A percentile compares a stretch with the other conserved stretches of the same genome.
These are phyloP conservation scores for Aschersonia sp. DNA, from an alignment of 2,329 filamentous ascomycete species.

Conservation along the genomic window DNA sequence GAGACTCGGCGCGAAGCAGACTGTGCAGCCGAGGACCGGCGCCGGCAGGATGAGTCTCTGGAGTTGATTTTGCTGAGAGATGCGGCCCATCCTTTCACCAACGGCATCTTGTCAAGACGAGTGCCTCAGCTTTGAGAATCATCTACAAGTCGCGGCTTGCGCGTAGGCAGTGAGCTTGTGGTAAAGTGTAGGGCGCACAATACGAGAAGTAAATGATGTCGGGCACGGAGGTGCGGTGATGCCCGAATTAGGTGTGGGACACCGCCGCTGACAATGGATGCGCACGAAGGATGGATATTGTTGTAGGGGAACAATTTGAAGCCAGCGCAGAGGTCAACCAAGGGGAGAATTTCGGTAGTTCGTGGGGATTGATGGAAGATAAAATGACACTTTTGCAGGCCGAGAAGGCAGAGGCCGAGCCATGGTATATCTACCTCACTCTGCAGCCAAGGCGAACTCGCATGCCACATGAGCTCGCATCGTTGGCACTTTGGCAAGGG, in stretches of 20 bases:
- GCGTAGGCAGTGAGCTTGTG: too few species aligned
- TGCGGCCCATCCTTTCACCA: constrained; percentile 1
- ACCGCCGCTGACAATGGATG: too few species aligned
- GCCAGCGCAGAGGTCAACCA: too few species aligned
- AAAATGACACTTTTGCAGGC: background rate
- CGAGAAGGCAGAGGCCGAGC: background rate
- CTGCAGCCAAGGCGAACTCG: background rate
- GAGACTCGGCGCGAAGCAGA: background rate
- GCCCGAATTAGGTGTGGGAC: too few species aligned
- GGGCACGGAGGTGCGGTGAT: too few species aligned
- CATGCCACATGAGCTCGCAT: too few species aligned
- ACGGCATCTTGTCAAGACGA: constrained; percentile 1
- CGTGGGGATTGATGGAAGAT: background rate
- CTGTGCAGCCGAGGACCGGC: background rate
- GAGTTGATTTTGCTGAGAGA: background rate
- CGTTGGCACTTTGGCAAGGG: background rate
- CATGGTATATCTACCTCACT: background rate
- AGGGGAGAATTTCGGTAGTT: too few species aligned
- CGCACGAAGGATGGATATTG: too few species aligned
- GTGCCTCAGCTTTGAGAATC: background rate
- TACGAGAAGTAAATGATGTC: too few species aligned
- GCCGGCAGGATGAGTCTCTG: background rate
- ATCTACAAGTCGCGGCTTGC: background rate
- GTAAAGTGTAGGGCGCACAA: too few species aligned
- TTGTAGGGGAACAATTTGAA: too few species aligned